These are phyloP conservation scores for Pythium sp. DNA, from an alignment of 352 stramenopile species.

Conservation along the genomic window DNA sequence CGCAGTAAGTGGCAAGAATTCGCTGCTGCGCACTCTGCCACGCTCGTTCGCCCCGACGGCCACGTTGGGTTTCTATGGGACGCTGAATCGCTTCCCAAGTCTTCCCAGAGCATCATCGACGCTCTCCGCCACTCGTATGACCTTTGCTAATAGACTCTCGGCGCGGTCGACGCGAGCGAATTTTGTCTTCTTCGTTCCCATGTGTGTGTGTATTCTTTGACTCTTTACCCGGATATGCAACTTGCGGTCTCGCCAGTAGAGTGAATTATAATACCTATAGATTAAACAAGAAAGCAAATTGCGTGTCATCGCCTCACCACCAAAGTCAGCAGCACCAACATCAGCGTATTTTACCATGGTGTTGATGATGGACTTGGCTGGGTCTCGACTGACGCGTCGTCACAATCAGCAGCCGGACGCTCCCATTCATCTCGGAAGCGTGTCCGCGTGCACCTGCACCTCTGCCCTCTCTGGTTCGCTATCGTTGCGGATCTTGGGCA, in stretches of 20 bases:
- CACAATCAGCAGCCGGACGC: neutral
- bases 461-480: neutral
- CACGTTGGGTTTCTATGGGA: slow-evolving; percentile 71
- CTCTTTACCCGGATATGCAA: neutral
- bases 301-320: neutral
- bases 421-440: slow-evolving; percentile 12
- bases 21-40: slow-evolving; percentile 25
- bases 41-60: slow-evolving; percentile 77
- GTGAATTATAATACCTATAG: slow-evolving; percentile 6
- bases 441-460: neutral
- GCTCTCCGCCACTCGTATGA: slow-evolving; percentile 15
- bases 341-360: neutral
- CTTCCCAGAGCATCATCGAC: slow-evolving; percentile 2
- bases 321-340: neutral
- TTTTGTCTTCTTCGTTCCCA: neutral
- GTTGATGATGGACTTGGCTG: neutral
- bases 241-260: neutral
- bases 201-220: slow-evolving; percentile 10
- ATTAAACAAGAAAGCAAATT: neutral
- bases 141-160: slow-evolving; percentile 4
- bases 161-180: neutral
- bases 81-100: neutral
- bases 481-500: slow-evolving; percentile 16
- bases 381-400: too few relatives aligned
- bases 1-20: slow-evolving; percentile 45